These are phyloP conservation scores for Apocynum venetum DNA, from an alignment of 257 asterid species.

Conservation along the genomic window DNA sequence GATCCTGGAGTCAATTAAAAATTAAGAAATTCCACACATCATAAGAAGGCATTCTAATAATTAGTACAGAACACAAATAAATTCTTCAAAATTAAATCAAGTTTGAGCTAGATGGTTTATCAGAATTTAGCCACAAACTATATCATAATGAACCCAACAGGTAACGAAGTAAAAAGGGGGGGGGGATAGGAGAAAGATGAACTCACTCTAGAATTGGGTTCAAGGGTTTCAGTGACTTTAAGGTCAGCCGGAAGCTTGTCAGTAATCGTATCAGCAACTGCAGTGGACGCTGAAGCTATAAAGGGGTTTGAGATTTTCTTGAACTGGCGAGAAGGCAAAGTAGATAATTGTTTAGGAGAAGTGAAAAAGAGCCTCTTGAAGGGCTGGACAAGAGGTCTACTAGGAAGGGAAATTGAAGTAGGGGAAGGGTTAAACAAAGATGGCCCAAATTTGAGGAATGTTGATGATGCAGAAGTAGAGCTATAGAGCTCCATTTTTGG, in stretches of 20 bases:
- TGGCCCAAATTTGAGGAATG: constrained; percentile 37
- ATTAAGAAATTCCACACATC: background rate
- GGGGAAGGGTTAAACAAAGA: constrained; percentile 24
- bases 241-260: constrained; percentile 86
- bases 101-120: background rate
- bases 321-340: constrained; percentile 44
- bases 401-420: constrained; percentile 24
- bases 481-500: constrained; percentile 52
- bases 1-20: background rate
- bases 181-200: background rate
- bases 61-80: background rate
- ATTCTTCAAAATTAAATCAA: background rate
- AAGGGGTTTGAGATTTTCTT: constrained; percentile 22
- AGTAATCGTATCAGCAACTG: constrained; percentile 30
- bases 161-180: background rate
- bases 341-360: constrained; percentile 20
- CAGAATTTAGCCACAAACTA: background rate
- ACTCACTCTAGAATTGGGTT: constrained; percentile 75
- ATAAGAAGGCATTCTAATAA: background rate
- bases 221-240: constrained; percentile 58
- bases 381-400: constrained; percentile 27
- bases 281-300: constrained; percentile 45
- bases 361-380: constrained; percentile 20
- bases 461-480: constrained; percentile 33
- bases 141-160: background rate